Evolutionary conservation across 257 asterid species (phyloP), one percentile per base, ranked within the genome.

Genomic region (Plantago major): DNA sequence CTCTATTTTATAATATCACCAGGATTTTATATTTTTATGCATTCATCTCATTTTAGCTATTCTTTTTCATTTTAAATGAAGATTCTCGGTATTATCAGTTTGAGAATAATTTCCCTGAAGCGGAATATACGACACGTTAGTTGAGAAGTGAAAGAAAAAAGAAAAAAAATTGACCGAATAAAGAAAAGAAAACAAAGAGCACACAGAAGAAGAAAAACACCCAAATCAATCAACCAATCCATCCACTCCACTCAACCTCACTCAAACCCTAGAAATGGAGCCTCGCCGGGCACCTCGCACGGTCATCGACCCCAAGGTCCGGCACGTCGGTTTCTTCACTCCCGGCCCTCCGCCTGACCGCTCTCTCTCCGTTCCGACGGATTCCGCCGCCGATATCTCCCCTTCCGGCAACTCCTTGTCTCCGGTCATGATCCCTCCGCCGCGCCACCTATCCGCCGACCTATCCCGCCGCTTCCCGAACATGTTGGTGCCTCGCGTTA

Each of bases 311-410:
- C 99, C 99, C 6, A 93, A 79, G 74, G 86, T 93, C 71, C 90
- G 99, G 42, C 99, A 89, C 16, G 99, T 93, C 42, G 99, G 99
- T 16, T 93, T 90, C 79, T 84, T 89, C 75, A 80, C 97, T 2
- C 86, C 94, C 7, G 40, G 40, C 6, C 40, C 40, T 33, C 40
- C 40, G 40, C 79, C 62, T 8, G 79, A 72, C 30, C 89, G 88
- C 10, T 82, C 87, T 44, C 87, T 81, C 51, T 76, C 83, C 13
- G 67, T 87, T 47, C 90, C 88, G 22, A 83, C 91, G 0, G 82
- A 77, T 5, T 62, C 65, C 11, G 72, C 65, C 11, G 71, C 87
- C 46, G 69, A 64, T 5, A 42, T 15, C 0, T 79, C 94, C 7
- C 83, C 95, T 18, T 61, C 89, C 66, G 87, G 89, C 30, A 82